Base-by-base conservation (phyloP, 2,329 filamentous ascomycete genomes). In the Botrytis byssoidea region DNA sequence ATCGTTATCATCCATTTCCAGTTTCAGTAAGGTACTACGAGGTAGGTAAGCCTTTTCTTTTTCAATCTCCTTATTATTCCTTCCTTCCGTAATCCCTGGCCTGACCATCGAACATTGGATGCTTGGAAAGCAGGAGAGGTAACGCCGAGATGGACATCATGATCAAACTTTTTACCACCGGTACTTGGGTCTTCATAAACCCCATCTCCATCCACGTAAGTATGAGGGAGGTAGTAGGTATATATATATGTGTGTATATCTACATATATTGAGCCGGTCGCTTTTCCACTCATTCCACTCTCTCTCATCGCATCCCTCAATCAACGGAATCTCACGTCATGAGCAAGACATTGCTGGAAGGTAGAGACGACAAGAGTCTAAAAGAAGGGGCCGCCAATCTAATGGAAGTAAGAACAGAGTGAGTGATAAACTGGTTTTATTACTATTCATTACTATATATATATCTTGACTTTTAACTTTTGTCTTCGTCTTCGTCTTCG, bases 1-100 rank as follows among this genome's bases (percentile, higher is more conserved):
- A 63, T 63, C 60, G 25, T 42, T 63, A 42, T 63, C 60, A 29
- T 42, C 60, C 35, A 42, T 61, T 61, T n/a, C 12, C 35, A 40
- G 59, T 63, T 51, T 51, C 48, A 51, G 10, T 3, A 51, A 51
- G 48, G 48, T 14, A n/a, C 46, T 25, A 40, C 37, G 14, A 40
- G 37, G 12, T 40, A n/a, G 40, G 40, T 40, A 16, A 35, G 14
- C 25, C 60, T 61, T n/a, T 61, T 16, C n/a, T 40, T 40, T 16
- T 37, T 37, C 59, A 61, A 61, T 61, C 35, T 69, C 37, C 40
- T 42, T 42, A 44, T 59, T 44, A 10, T 70, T 59, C 67, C 67
- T 70, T 70, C 67, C 67, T 42, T 44, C 65, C 46, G 46, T 3
- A 68, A 55, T 68, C 65, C 65, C 65, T 55, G 51, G 57, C 29